These are phyloP conservation scores for Actinomucor elegans DNA, from an alignment of 371 early-diverging fungal species.

Conservation along the genomic window DNA sequence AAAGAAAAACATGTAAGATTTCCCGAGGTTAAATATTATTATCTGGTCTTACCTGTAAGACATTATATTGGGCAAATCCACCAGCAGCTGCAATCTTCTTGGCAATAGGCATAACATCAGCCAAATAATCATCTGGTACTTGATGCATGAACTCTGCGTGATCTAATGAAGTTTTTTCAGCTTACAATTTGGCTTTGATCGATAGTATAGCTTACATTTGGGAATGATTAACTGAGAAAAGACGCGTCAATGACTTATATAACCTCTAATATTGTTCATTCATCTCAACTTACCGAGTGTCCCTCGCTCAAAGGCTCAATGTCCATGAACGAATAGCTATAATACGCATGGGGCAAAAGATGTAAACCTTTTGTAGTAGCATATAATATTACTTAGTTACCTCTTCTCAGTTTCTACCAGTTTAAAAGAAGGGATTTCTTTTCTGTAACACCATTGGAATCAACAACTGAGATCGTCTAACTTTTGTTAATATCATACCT, in stretches of 20 bases:
- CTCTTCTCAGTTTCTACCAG: slow-evolving; percentile 80
- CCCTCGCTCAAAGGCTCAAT: slow-evolving; percentile 79
- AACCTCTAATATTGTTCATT: too few relatives aligned
- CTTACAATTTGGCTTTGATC: too few relatives aligned
- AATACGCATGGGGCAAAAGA: neutral
- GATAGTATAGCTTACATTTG: slow-evolving; percentile 60
- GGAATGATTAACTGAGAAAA: slow-evolving; percentile 75
- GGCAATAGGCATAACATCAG: slow-evolving; percentile 82
- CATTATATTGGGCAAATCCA: slow-evolving; percentile 77
- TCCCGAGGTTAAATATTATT: too few relatives aligned
- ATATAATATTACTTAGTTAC: slow-evolving; percentile 43
- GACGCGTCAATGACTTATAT: neutral
- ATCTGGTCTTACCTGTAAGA: slow-evolving; percentile 75
- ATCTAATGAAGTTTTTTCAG: too few relatives aligned
- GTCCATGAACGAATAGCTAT: slow-evolving; percentile 72
- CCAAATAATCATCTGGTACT: slow-evolving; percentile 82
- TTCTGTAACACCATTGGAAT: slow-evolving; percentile 29
- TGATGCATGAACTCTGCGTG: slow-evolving; percentile 91
- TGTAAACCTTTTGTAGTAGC: too few relatives aligned
- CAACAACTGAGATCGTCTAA: neutral
- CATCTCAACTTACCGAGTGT: slow-evolving; percentile 69
- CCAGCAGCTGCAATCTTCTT: slow-evolving; percentile 80
- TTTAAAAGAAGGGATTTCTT: slow-evolving; percentile 82
- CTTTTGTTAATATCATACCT: slow-evolving; percentile 24
- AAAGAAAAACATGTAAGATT: too few relatives aligned